phyloP scores from a whole-genome alignment of 306 rosid species.

The Malus sieversii region DNA sequence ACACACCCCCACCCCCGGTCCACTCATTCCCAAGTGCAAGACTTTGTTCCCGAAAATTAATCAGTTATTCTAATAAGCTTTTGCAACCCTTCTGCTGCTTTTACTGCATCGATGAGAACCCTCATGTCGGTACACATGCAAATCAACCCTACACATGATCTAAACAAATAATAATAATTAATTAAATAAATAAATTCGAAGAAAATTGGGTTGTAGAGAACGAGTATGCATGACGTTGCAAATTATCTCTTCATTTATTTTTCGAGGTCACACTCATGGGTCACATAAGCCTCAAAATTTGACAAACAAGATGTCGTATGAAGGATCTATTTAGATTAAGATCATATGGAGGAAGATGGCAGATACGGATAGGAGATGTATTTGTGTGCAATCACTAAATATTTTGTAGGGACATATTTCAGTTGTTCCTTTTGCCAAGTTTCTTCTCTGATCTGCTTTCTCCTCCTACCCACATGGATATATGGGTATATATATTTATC shows the following conservation, averaged over 20 bases:
- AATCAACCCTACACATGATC: too few species aligned
- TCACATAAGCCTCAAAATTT: slow-evolving; percentile 11
- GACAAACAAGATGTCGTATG: slow-evolving; percentile 13
- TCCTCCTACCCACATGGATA: slow-evolving; percentile 8
- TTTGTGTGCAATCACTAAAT: neutral
- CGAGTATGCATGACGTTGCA: neutral
- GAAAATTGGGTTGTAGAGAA: neutral
- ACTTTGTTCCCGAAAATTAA: slow-evolving; percentile 1
- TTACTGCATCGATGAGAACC: neutral
- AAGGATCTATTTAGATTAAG: neutral
- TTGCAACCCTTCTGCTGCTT: slow-evolving; percentile 14
- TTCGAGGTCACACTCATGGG: slow-evolving; percentile 7
- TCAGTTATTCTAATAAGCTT: slow-evolving; percentile 3
- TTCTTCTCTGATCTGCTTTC: slow-evolving; percentile 1
- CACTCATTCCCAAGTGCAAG: slow-evolving; percentile 4
- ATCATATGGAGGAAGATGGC: slow-evolving; percentile 28
- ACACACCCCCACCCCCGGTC: slow-evolving; percentile 9
- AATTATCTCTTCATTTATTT: neutral
- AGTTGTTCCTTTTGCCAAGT: slow-evolving; percentile 15
- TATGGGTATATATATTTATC: neutral
- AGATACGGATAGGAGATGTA: slow-evolving; percentile 32
- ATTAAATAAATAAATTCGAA: too few species aligned
- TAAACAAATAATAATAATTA: too few species aligned
- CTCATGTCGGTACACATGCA: too few species aligned
- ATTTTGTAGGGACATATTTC: slow-evolving; percentile 27